phyloP scores from a whole-genome alignment of 805 yeast species.

The Candida morakotiae region DNA sequence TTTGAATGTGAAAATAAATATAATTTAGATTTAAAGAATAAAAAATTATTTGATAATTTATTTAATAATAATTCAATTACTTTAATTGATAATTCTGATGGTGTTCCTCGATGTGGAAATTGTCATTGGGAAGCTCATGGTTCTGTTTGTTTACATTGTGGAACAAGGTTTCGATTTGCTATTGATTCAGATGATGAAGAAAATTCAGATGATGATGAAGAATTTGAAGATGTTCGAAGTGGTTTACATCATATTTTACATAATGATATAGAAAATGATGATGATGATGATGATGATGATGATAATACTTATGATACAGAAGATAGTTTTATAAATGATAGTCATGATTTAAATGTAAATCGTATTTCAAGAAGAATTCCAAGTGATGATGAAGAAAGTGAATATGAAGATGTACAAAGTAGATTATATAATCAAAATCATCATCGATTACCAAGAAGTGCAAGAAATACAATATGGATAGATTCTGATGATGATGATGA shows the following conservation, averaged over 20 bases:
- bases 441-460: not conserved
- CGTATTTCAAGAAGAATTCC: slow-evolving; percentile 18
- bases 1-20: slow-evolving; percentile 29
- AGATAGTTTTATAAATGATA: slow-evolving; percentile 31
- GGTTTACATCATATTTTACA: slow-evolving; percentile 19
- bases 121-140: slow-evolving; percentile 83
- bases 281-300: slow-evolving; percentile 17
- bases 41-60: slow-evolving; percentile 43
- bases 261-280: no score
- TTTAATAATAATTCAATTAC: slow-evolving; percentile 48
- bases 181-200: slow-evolving; percentile 29
- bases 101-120: slow-evolving; percentile 68
- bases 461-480: slow-evolving; percentile 18
- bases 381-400: slow-evolving; percentile 13
- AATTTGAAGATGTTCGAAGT: slow-evolving; percentile 12
- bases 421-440: not conserved
- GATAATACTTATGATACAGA: slow-evolving; percentile 23
- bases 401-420: slow-evolving; percentile 13
- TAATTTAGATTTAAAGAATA: slow-evolving; percentile 32
- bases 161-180: slow-evolving; percentile 42
- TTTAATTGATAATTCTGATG: slow-evolving; percentile 59
- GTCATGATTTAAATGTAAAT: slow-evolving; percentile 7
- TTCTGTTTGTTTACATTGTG: slow-evolving; percentile 64
- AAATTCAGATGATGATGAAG: slow-evolving; percentile 33
- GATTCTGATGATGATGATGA: slow-evolving; percentile 17